phyloP scores from a whole-genome alignment of 2,329 filamentous ascomycete genomes.

The Chaetomium sp. region DNA sequence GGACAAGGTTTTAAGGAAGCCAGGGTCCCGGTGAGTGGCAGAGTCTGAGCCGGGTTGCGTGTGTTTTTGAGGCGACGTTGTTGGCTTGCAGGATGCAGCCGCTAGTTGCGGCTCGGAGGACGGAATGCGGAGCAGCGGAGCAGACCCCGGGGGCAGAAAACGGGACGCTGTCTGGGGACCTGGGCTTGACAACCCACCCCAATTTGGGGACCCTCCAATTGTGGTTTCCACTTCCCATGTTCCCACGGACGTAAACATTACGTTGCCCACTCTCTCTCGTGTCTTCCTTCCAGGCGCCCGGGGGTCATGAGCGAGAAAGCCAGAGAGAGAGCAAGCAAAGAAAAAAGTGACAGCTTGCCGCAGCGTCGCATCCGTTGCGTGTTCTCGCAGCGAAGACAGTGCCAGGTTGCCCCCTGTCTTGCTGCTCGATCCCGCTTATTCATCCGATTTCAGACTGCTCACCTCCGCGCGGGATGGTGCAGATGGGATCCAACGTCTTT shows the following conservation, averaged over 20 bases:
- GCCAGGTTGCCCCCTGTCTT: not conserved
- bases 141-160: not conserved
- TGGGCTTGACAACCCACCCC: no score
- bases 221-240: no score
- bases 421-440: slow-evolving; percentile 3
- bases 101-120: slow-evolving; percentile 1
- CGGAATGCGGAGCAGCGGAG: not conserved
- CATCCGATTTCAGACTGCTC: not conserved
- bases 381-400: slow-evolving; percentile 5
- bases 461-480: not conserved
- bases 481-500: not conserved
- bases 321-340: not conserved
- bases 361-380: slow-evolving; percentile 1
- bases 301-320: not conserved
- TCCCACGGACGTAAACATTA: no score
- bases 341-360: not conserved
- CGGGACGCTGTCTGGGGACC: not conserved
- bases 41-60: not conserved
- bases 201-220: no score
- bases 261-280: no score
- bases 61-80: not conserved
- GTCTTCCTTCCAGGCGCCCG: not conserved
- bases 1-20: slow-evolving; percentile 11
- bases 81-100: slow-evolving; percentile 1
- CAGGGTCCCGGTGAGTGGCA: slow-evolving; percentile 7